These are phyloP conservation scores for Colletotrichum aenigma DNA, from an alignment of 2,329 filamentous ascomycete genomes.

Conservation along the genomic window DNA sequence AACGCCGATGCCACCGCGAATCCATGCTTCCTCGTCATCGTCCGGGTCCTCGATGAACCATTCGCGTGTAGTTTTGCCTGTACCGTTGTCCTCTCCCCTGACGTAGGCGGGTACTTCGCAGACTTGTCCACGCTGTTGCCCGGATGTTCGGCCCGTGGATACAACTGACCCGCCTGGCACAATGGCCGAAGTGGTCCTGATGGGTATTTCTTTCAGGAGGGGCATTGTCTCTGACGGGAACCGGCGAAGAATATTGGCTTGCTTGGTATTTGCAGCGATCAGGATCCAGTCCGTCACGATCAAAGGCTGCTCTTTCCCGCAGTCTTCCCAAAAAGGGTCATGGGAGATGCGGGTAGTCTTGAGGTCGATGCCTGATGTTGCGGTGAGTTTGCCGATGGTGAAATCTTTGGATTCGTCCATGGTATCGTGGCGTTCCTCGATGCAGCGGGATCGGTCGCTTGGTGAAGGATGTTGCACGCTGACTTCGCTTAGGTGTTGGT, in stretches of 20 bases:
- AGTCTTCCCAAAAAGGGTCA: constrained; percentile 49
- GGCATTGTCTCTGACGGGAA: constrained; percentile 40
- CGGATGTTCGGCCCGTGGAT: constrained; percentile 48
- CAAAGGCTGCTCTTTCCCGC: constrained; percentile 41
- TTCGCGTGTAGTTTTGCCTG: constrained; percentile 45
- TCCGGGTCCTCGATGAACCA: constrained; percentile 48
- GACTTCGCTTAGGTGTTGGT: constrained; percentile 28
- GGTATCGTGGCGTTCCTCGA: constrained; percentile 39
- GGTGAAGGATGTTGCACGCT: constrained; percentile 45
- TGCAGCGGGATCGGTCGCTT: constrained; percentile 40
- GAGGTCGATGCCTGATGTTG: constrained; percentile 45
- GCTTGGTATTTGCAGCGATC: constrained; percentile 35
- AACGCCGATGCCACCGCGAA: constrained; percentile 49
- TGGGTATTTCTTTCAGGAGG: constrained; percentile 32
- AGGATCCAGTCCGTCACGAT: constrained; percentile 50
- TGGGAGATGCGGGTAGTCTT: constrained; percentile 48
- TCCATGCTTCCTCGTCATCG: constrained; percentile 48
- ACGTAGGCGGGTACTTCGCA: constrained; percentile 49
- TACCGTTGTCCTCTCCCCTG: constrained; percentile 41
- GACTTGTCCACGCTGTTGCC: constrained; percentile 44
- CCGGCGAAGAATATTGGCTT: constrained; percentile 45
- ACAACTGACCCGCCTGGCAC: constrained; percentile 38
- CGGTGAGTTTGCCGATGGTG: constrained; percentile 38
- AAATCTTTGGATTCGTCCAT: constrained; percentile 32
- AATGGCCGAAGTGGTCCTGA: constrained; percentile 34